A percentile compares a stretch with the other conserved stretches of the same genome.
These are phyloP conservation scores for Phytophthora megakarya DNA, from an alignment of 352 stramenopile species.

Conservation along the genomic window DNA sequence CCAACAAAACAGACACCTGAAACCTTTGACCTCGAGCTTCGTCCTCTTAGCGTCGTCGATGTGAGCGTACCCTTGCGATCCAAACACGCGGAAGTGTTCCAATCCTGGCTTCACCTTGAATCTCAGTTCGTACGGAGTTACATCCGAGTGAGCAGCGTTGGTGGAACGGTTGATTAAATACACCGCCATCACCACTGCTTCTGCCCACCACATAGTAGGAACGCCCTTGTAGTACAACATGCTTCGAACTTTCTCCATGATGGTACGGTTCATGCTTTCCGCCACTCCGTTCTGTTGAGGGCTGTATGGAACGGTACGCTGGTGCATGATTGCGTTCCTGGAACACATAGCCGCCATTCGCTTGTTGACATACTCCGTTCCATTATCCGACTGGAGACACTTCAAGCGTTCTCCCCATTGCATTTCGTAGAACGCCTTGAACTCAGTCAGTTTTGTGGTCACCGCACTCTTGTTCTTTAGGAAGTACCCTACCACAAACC, in stretches of 20 bases:
- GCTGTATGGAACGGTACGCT: too few species aligned
- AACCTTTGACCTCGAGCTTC: constrained; percentile 27
- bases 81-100: constrained; percentile 27
- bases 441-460: constrained; percentile 18
- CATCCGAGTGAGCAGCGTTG: too few species aligned
- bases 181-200: too few species aligned
- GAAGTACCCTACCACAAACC: too few species aligned
- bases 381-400: too few species aligned
- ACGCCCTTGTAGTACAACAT: constrained; percentile 1
- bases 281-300: too few species aligned
- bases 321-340: too few species aligned
- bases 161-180: too few species aligned
- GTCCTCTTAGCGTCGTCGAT: constrained; percentile 22
- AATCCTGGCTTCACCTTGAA: constrained; percentile 11
- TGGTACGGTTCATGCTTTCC: too few species aligned
- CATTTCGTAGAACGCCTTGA: constrained; percentile 5
- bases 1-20: constrained; percentile 26
- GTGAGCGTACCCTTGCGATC: constrained; percentile 29
- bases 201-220: neutral
- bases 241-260: too few species aligned
- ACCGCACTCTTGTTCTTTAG: constrained; percentile 26
- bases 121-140: constrained; percentile 23
- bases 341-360: too few species aligned
- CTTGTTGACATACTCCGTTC: constrained; percentile 11
- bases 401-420: constrained; percentile 3